These are phyloP conservation scores for Carallia brachiata DNA, from an alignment of 345 rosid genomes.

Conservation along the genomic window DNA sequence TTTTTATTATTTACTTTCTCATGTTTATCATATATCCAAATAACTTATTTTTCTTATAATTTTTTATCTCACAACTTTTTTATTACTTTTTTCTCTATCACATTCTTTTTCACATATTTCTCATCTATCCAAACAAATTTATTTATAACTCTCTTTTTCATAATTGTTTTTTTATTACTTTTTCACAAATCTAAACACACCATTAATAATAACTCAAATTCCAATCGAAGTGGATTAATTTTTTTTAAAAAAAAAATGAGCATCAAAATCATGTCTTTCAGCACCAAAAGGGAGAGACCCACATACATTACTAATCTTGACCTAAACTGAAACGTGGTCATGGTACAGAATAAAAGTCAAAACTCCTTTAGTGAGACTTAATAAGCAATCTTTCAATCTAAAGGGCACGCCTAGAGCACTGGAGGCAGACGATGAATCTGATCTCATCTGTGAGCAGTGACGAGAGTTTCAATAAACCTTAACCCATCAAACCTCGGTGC, in stretches of 20 bases:
- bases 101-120: too few relatives aligned
- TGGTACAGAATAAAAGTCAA: not conserved
- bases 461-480: constrained; percentile 33
- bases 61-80: too few relatives aligned
- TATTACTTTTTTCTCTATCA: too few relatives aligned
- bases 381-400: not conserved
- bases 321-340: not conserved
- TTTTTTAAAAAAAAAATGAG: not conserved
- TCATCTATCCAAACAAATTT: too few relatives aligned
- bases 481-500: constrained; percentile 34
- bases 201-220: too few relatives aligned
- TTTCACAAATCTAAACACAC: too few relatives aligned
- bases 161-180: too few relatives aligned
- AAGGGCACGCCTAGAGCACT: not conserved
- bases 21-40: too few relatives aligned
- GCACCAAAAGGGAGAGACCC: not conserved
- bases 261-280: not conserved
- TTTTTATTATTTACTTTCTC: too few relatives aligned
- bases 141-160: too few relatives aligned
- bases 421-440: not conserved
- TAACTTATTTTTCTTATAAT: too few relatives aligned
- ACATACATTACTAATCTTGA: not conserved
- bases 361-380: not conserved
- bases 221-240: too few relatives aligned
- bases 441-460: constrained; percentile 31